phyloP scores from a whole-genome alignment of 148 eudicot genomes.

The Cornus controversa region DNA sequence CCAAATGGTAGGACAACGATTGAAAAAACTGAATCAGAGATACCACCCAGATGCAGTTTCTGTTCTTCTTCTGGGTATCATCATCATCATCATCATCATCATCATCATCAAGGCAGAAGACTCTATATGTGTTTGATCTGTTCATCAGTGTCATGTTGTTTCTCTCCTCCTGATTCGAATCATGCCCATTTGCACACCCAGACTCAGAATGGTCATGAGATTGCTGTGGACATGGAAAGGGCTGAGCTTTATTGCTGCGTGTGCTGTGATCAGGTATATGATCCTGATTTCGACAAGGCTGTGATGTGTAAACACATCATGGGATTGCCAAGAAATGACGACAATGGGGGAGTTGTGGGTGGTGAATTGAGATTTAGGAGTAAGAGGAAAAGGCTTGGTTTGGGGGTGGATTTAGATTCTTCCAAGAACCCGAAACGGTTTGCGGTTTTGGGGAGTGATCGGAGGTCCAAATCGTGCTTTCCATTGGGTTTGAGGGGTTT shows the following conservation, averaged over 20 bases:
- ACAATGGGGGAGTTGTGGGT: constrained; percentile 21
- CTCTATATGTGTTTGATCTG: constrained; percentile 59
- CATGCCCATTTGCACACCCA: constrained; percentile 27
- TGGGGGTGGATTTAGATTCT: constrained; percentile 27
- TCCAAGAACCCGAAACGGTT: constrained; percentile 24
- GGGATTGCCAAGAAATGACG: constrained; percentile 25
- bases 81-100: too few species aligned
- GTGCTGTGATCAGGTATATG: constrained; percentile 70
- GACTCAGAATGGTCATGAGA: constrained; percentile 44
- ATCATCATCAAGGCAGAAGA: constrained; percentile 63
- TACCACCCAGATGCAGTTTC: constrained; percentile 48
- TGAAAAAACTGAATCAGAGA: constrained; percentile 18
- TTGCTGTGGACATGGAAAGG: constrained; percentile 55
- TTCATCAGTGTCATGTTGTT: constrained; percentile 42
- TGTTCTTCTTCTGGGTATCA: constrained; percentile 47
- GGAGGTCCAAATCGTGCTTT: constrained; percentile 35
- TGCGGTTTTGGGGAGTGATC: constrained; percentile 29
- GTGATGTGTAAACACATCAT: constrained; percentile 36
- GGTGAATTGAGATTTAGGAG: constrained; percentile 8
- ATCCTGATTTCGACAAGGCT: constrained; percentile 61
- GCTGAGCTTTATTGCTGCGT: constrained; percentile 52
- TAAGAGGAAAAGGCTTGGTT: constrained; percentile 10
- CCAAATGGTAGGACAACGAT: constrained; percentile 27
- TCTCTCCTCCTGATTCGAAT: too few species aligned
- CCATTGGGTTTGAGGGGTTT: constrained; percentile 68